Evolutionary conservation across 1,139 yeast species (phyloP), one percentile per base, ranked within the genome.

Genomic region (Candida gigantensis): DNA sequence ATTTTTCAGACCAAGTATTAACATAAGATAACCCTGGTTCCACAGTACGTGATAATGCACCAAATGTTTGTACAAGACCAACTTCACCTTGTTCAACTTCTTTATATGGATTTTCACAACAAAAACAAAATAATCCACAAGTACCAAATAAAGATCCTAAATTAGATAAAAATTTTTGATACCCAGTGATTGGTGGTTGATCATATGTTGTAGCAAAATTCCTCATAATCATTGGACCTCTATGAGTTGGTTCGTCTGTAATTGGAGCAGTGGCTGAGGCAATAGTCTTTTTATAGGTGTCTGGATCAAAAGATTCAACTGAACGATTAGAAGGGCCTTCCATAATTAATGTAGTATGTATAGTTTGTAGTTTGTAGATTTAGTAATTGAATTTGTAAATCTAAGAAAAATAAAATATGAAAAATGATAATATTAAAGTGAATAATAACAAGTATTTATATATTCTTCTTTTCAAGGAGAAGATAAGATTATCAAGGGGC

Each of bases 1-100:
- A 58, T 43, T 64, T 73, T 53, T 83, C 89, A 32, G 81, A 70
- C 68, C 83, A 68, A 11, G 81, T 79, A 55, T 82, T 82, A 37
- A 83, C 80, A 50, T 77, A 77, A 16, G 76, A 68, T 39, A 82
- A 69, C 34, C 90, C 90, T 3, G 89, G 88, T 54, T 82, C 89
- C 26, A 77, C 84, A 6, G 82, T 68, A 55, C 81, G 68, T 41
- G 82, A 68, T 46, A 82, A 69, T 37, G 84, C 81, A 50, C 90
- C 90, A 55, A 81, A 83, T 30, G 76, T 72, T 39, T 84, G 83
- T 31, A 83, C 72, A 42, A 83, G 66, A 11, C 89, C 90, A 39
- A 83, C 88, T 42, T 77, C 69, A 54, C 90, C 90, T 58, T 82
- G 87, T 29, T 72, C 61, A 28, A 83, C 85, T 31, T 70, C 65